phyloP scores from a whole-genome alignment of 139 green algal genomes.

The Ettlia oleoabundans region DNA sequence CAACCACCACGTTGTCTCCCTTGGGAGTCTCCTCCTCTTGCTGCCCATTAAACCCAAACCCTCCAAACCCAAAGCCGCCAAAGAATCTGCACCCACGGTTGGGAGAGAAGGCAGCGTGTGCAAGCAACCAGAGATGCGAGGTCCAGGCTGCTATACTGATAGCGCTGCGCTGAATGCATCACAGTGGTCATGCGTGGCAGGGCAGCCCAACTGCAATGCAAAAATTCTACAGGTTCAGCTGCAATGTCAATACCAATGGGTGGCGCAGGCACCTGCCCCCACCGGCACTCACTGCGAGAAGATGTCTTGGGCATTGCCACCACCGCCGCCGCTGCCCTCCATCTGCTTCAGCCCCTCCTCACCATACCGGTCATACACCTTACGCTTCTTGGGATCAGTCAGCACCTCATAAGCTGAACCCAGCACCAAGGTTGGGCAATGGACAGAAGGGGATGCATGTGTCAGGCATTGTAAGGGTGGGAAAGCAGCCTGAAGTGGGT shows the following conservation, averaged over 20 bases:
- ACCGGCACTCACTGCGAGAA: slow-evolving; percentile 79
- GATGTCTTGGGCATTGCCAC: slow-evolving; percentile 73
- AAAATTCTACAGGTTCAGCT: not conserved
- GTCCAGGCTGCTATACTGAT: too few relatives aligned
- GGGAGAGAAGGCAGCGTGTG: not conserved
- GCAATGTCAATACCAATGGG: not conserved
- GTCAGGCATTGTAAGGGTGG: too few relatives aligned
- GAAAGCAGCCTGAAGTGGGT: too few relatives aligned
- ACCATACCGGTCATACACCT: slow-evolving; percentile 96
- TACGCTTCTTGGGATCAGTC: slow-evolving; percentile 87
- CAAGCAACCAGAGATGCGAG: too few relatives aligned
- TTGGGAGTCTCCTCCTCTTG: slow-evolving; percentile 87
- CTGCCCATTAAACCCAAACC: slow-evolving; percentile 64
- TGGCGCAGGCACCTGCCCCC: not conserved
- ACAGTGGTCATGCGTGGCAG: not conserved
- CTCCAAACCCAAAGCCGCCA: slow-evolving; percentile 62
- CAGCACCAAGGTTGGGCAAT: not conserved
- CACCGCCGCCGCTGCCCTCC: slow-evolving; percentile 62
- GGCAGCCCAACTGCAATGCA: not conserved
- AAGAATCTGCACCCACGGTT: slow-evolving; percentile 70
- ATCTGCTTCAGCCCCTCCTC: slow-evolving; percentile 98
- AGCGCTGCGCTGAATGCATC: too few relatives aligned
- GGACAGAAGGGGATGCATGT: not conserved
- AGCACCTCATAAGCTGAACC: slow-evolving; percentile 95
- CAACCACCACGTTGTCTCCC: slow-evolving; percentile 85